Conservation (phyloP, 495 filamentous ascomycete genomes). For the Acidiella bohemica region DNA sequence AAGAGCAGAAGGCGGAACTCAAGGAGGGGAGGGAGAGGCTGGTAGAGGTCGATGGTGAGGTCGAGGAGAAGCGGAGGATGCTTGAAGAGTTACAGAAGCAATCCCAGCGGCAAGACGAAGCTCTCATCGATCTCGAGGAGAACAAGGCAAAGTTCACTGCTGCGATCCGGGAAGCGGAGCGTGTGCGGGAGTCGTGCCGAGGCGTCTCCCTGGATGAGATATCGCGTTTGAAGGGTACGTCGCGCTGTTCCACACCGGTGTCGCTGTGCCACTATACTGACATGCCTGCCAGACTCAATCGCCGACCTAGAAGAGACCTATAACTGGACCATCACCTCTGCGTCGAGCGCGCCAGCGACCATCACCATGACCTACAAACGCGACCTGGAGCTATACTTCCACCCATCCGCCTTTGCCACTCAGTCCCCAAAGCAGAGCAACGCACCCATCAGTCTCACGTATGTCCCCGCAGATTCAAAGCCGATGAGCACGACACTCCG, state of each 20-base stretch:
- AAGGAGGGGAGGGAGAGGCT: conserved; percentile 52
- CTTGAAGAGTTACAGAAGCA: conserved; percentile 51
- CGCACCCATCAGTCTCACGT: conserved; percentile 36
- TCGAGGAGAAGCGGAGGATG: conserved; percentile 51
- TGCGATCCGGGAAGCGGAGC: conserved; percentile 74
- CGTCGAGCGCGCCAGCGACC: conserved; percentile 36
- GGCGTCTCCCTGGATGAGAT: conserved; percentile 81
- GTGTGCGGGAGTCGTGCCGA: conserved; percentile 69
- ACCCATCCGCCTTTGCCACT: conserved; percentile 44
- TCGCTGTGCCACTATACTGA: neutral
- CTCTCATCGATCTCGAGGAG: conserved; percentile 44
- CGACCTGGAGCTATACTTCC: conserved; percentile 66
- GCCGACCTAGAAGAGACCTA: conserved; percentile 50
- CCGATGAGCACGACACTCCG: conserved; percentile 41
- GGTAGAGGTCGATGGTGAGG: conserved; percentile 46
- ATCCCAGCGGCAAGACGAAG: conserved; percentile 47
- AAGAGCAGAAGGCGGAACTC: conserved; percentile 66
- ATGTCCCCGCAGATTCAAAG: conserved; percentile 31
- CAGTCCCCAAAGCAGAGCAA: conserved; percentile 11
- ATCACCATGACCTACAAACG: conserved; percentile 67
- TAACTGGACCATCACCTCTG: conserved; percentile 66
- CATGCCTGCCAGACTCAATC: conserved; percentile 42
- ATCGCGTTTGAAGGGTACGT: conserved; percentile 52
- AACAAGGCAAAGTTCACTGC: conserved; percentile 52
- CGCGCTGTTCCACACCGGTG: neutral